phyloP scores from a whole-genome alignment of 1,139 yeast species.

The Nakaseomyces sp. region DNA sequence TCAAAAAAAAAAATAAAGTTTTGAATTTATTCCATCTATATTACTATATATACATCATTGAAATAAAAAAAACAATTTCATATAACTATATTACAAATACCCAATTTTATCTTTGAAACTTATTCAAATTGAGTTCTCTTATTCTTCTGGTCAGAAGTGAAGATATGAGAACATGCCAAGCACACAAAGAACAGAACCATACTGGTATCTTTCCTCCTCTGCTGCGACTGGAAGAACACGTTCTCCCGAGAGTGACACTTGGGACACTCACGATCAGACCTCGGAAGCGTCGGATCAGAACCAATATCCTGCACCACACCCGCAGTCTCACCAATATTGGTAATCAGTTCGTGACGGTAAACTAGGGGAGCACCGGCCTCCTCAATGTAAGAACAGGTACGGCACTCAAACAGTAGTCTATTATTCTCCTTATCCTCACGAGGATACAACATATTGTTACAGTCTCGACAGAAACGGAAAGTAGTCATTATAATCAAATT shows the following conservation, averaged over 20 bases:
- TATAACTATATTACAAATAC: background rate
- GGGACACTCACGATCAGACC: constrained; percentile 91
- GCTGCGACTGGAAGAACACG: constrained; percentile 95
- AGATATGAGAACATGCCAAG: constrained; percentile 72
- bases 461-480: constrained; percentile 85
- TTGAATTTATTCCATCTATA: no score
- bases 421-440: constrained; percentile 72
- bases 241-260: constrained; percentile 79
- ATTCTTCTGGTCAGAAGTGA: constrained; percentile 35
- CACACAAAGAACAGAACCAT: constrained; percentile 95
- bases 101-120: no score
- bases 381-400: constrained; percentile 92
- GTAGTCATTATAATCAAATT: constrained; percentile 76
- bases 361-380: constrained; percentile 84
- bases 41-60: no score
- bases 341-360: constrained; percentile 84
- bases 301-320: constrained; percentile 97
- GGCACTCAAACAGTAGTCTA: constrained; percentile 79
- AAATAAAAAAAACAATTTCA: background rate
- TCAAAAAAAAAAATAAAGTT: background rate
- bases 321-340: constrained; percentile 85
- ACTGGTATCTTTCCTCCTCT: constrained; percentile 86
- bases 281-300: constrained; percentile 89
- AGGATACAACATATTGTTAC: constrained; percentile 98
- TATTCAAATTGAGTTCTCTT: constrained; percentile 29